phyloP scores from a whole-genome alignment of 345 rosid genomes.

The Eucalyptus caleyi region DNA sequence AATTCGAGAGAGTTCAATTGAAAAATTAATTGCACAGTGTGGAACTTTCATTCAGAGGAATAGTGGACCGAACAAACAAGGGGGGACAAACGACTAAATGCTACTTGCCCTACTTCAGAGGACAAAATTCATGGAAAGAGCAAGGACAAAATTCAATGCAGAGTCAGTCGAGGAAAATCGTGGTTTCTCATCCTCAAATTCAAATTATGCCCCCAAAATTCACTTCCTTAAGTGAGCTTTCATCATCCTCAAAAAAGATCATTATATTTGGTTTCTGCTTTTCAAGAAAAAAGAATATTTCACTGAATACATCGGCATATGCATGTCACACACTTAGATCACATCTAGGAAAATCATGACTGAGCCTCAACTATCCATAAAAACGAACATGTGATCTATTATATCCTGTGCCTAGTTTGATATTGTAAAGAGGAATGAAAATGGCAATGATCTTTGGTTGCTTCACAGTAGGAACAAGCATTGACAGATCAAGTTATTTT shows the following conservation, averaged over 20 bases:
- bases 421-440: background rate
- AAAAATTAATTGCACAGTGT: background rate
- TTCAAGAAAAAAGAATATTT: background rate
- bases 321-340: background rate
- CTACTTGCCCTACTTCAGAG: background rate
- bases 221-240: background rate
- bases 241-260: background rate
- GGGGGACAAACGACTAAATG: background rate
- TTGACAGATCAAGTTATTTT: background rate
- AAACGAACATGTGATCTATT: background rate
- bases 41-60: background rate
- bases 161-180: background rate
- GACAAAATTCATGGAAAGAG: background rate
- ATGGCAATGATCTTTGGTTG: background rate
- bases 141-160: background rate
- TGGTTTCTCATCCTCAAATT: background rate
- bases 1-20: background rate
- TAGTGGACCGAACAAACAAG: background rate
- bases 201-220: background rate
- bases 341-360: background rate
- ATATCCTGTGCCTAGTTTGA: background rate
- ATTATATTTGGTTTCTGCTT: background rate
- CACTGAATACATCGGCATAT: background rate
- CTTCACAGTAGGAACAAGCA: background rate
- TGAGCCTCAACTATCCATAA: background rate